Percentiles rank a stretch among this genome's conserved stretches.
Evolutionary conservation across 305 asterid genomes (phyloP).

Genomic region (Fraxinus baroniana): DNA sequence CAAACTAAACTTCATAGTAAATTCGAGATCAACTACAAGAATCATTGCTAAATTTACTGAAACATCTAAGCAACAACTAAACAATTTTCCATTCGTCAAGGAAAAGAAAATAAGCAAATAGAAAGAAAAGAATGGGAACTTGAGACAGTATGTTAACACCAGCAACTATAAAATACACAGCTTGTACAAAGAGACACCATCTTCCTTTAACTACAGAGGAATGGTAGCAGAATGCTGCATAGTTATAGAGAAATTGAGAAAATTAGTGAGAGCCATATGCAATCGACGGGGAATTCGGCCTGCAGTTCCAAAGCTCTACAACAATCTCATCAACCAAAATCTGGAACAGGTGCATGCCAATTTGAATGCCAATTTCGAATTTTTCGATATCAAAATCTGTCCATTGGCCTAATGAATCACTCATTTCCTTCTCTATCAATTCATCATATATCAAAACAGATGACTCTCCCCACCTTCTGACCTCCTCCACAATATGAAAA

Average conservation of each 20-base stretch:
- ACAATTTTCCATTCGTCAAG: background rate
- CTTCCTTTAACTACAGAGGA: background rate
- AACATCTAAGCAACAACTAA: background rate
- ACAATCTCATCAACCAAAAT: constrained; percentile 68
- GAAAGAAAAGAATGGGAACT: background rate
- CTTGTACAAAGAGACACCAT: constrained; percentile 26
- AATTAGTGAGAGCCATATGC: constrained; percentile 4
- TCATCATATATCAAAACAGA: constrained; percentile 52
- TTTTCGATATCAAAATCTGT: constrained; percentile 54
- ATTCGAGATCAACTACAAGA: background rate
- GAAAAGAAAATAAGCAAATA: background rate
- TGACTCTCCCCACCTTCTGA: constrained; percentile 62
- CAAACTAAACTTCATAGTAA: background rate
- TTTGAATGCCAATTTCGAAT: constrained; percentile 60
- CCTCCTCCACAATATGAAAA: constrained; percentile 55
- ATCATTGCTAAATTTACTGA: background rate
- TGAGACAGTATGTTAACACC: background rate
- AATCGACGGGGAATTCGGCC: background rate
- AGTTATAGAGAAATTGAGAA: background rate
- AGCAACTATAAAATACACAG: constrained; percentile 19
- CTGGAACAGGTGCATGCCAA: constrained; percentile 52
- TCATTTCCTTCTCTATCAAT: constrained; percentile 72
- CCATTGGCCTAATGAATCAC: constrained; percentile 64
- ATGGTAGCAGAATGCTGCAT: background rate
- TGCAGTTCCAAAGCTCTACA: constrained; percentile 39